Conservation (phyloP, 306 rosid genomes). For the Cicer bijugum region DNA sequence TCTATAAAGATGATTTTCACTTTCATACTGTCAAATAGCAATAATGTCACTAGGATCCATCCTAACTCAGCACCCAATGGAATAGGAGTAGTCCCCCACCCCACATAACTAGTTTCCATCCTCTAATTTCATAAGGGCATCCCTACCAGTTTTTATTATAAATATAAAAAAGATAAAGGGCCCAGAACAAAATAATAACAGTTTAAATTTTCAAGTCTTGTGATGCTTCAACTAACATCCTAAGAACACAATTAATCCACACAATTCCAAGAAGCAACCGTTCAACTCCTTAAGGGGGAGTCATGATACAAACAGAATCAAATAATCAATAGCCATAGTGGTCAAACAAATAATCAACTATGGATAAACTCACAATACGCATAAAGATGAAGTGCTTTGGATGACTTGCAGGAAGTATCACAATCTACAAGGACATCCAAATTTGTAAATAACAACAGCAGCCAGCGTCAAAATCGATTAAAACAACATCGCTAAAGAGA, state of each 20-base stretch:
- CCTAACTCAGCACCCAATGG: no score
- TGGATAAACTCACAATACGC: conserved; percentile 36
- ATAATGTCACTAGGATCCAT: no score
- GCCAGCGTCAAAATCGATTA: conserved; percentile 43
- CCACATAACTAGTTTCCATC: no score
- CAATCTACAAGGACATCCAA: conserved; percentile 28
- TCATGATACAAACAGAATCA: conserved; percentile 4
- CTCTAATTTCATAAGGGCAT: no score
- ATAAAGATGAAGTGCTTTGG: not conserved
- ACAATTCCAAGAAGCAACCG: conserved; percentile 23
- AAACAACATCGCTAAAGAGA: conserved; percentile 37
- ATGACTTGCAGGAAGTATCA: conserved; percentile 39
- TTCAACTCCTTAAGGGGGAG: conserved; percentile 25
- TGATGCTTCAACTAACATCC: conserved; percentile 16
- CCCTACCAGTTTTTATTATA: no score
- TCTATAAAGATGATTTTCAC: no score
- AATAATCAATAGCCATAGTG: conserved; percentile 31
- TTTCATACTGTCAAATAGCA: no score
- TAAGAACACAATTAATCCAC: conserved; percentile 2
- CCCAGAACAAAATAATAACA: not conserved
- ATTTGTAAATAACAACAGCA: conserved; percentile 39
- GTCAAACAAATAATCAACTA: conserved; percentile 23
- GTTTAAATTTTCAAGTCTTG: not conserved
- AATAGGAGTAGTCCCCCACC: no score
- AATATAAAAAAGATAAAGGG: no score